phyloP scores from a whole-genome alignment of 1,284 basidiomycete species.

The Puccinia sorghi region DNA sequence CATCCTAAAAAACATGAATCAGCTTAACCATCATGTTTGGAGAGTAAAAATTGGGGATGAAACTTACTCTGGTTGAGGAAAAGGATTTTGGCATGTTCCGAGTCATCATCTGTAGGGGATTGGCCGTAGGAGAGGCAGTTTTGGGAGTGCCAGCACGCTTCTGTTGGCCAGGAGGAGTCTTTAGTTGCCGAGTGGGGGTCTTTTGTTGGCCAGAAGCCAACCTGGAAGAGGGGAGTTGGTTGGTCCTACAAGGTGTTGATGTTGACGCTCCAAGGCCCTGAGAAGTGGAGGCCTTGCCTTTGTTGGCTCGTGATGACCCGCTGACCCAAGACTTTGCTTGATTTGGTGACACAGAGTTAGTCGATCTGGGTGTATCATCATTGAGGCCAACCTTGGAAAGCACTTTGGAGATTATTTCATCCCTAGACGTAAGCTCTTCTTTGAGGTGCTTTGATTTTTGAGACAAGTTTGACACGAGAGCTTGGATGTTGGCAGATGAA shows the following conservation, averaged over 20 bases:
- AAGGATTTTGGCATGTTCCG: not conserved
- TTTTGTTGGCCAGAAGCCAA: not conserved
- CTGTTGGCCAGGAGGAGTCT: not conserved
- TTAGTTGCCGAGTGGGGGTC: not conserved
- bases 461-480: too few species aligned
- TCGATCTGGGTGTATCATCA: too few species aligned
- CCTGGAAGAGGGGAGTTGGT: not conserved
- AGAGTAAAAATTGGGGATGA: too few species aligned
- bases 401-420: too few species aligned
- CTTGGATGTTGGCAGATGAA: too few species aligned
- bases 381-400: too few species aligned
- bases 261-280: not conserved
- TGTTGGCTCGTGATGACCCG: not conserved
- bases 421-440: too few species aligned
- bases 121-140: not conserved
- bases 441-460: too few species aligned
- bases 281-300: not conserved
- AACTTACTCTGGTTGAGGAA: not conserved
- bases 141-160: not conserved
- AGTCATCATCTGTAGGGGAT: not conserved
- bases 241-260: not conserved
- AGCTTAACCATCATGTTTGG: too few species aligned
- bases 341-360: too few species aligned
- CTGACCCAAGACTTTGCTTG: too few species aligned
- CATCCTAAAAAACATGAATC: constrained; percentile 8